Conservation (phyloP, 208 protist species). For the Leishmania gerbilli region DNA sequence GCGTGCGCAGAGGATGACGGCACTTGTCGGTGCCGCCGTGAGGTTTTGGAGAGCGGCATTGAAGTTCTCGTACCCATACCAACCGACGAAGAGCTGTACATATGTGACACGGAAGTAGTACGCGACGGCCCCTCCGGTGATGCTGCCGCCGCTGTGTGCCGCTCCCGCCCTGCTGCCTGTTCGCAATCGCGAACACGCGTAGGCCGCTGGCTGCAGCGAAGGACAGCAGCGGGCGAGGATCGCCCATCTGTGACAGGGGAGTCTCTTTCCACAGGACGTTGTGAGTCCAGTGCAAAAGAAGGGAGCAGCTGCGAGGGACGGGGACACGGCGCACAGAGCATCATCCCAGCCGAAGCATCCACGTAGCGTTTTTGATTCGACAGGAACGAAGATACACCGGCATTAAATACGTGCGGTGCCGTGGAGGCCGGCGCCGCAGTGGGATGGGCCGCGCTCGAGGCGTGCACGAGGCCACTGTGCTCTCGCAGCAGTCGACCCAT, state of each 20-base stretch:
- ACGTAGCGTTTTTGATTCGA: not conserved
- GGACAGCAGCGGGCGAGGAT: not conserved
- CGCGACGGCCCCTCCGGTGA: not conserved
- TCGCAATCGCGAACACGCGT: not conserved
- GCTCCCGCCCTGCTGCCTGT: not conserved
- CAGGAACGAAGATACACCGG: not conserved
- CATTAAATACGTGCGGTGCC: not conserved
- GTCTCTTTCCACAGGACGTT: not conserved
- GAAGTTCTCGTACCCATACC: not conserved
- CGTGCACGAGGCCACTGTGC: not conserved
- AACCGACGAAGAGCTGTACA: not conserved
- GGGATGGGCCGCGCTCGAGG: not conserved
- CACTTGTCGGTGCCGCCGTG: not conserved
- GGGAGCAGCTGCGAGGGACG: not conserved
- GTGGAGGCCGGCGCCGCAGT: not conserved
- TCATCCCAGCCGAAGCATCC: not conserved
- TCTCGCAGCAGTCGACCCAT: slow-evolving; percentile 3
- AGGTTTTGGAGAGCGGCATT: not conserved
- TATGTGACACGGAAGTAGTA: not conserved
- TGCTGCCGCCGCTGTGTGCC: not conserved
- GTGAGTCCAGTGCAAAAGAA: not conserved
- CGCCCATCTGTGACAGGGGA: not conserved
- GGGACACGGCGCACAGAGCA: not conserved
- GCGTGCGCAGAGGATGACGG: not conserved
- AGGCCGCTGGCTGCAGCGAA: not conserved